These are phyloP conservation scores for Grammothele lineata DNA, from an alignment of 768 basidiomycete species.

Conservation along the genomic window DNA sequence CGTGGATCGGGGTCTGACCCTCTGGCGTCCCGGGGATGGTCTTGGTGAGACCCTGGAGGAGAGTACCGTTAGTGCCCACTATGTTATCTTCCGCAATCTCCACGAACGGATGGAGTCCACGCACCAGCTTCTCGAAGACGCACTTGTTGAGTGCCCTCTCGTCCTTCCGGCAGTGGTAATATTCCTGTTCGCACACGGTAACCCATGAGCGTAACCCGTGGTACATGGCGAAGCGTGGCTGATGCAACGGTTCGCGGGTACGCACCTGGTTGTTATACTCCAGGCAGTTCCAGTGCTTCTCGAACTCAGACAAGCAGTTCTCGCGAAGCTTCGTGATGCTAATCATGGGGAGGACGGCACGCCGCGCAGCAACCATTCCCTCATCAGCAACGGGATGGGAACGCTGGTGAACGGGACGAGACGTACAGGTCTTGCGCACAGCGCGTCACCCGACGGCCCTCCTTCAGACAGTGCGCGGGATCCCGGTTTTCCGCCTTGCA, in stretches of 20 bases:
- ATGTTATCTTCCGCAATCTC: too few species aligned
- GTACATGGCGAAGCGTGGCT: neutral
- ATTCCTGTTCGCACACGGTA: conserved; percentile 53
- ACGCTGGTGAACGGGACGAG: too few species aligned
- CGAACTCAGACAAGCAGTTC: conserved; percentile 82
- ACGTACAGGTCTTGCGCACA: conserved; percentile 92
- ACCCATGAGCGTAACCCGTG: neutral
- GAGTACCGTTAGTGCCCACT: neutral
- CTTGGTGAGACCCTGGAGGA: conserved; percentile 77
- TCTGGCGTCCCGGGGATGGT: conserved; percentile 85
- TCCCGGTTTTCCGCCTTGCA: conserved; percentile 92
- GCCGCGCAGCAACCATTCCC: too few species aligned
- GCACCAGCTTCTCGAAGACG: conserved; percentile 93
- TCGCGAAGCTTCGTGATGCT: conserved; percentile 94
- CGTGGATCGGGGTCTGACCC: conserved; percentile 82
- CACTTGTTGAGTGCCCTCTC: conserved; percentile 89
- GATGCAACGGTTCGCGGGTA: conserved; percentile 13
- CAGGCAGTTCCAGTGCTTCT: conserved; percentile 91
- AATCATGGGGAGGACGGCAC: neutral
- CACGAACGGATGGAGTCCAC: too few species aligned
- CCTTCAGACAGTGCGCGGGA: conserved; percentile 91
- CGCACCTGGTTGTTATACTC: conserved; percentile 92
- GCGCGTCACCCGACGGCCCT: conserved; percentile 91
- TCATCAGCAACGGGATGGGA: too few species aligned
- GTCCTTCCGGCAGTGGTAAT: conserved; percentile 81